phyloP scores from a whole-genome alignment of 495 filamentous ascomycete species.

The Daldinia vernicosa region DNA sequence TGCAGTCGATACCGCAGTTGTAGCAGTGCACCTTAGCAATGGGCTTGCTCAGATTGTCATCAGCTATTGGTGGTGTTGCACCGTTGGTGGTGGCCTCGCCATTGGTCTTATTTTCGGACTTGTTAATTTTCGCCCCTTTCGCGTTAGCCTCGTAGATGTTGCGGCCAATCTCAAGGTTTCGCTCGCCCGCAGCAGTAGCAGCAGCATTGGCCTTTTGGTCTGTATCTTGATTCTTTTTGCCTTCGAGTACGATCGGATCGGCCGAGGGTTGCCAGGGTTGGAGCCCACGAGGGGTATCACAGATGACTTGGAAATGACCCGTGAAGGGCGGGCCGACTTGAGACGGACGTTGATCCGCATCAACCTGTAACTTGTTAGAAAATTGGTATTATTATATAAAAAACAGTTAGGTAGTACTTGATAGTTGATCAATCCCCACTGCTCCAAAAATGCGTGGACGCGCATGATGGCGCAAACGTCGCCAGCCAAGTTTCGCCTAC shows the following conservation, averaged over 20 bases:
- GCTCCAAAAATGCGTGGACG: constrained; percentile 97
- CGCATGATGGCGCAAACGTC: constrained; percentile 99
- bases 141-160: constrained; percentile 95
- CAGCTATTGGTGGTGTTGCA: constrained; percentile 52
- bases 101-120: constrained; percentile 66
- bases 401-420: constrained; percentile 68
- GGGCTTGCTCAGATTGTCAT: constrained; percentile 67
- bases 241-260: constrained; percentile 68
- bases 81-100: constrained; percentile 74
- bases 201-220: constrained; percentile 70
- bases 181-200: constrained; percentile 77
- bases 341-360: constrained; percentile 92
- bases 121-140: constrained; percentile 77
- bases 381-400: background rate
- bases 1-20: constrained; percentile 93
- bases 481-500: constrained; percentile 91
- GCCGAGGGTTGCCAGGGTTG: constrained; percentile 93
- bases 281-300: constrained; percentile 92
- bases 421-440: constrained; percentile 99
- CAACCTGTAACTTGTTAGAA: constrained; percentile 71
- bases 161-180: constrained; percentile 88
- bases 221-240: constrained; percentile 79
- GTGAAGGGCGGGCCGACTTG: constrained; percentile 97
- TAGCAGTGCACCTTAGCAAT: constrained; percentile 74
- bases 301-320: constrained; percentile 93